phyloP scores from a whole-genome alignment of 1,284 basidiomycete genomes.

The Ganoderma lucidum region DNA sequence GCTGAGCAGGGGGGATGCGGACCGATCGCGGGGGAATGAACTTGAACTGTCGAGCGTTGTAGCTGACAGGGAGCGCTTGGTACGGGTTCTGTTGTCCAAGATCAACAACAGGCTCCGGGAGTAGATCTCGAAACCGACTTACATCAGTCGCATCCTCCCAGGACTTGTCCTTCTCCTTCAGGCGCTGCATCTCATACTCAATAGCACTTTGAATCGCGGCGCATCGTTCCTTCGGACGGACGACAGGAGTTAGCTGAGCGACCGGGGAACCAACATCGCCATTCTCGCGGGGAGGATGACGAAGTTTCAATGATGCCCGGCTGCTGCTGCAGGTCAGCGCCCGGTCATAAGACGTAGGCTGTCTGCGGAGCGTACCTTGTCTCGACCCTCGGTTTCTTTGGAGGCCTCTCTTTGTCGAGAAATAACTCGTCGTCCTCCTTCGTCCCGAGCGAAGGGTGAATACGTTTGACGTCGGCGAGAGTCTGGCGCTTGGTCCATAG shows the following conservation, averaged over 20 bases:
- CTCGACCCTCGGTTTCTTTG: slow-evolving; percentile 61
- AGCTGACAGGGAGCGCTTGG: slow-evolving; percentile 58
- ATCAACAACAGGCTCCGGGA: neutral
- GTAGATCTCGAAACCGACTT: slow-evolving; percentile 36
- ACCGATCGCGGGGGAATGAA: slow-evolving; percentile 48
- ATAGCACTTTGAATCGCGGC: slow-evolving; percentile 69
- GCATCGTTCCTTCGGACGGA: slow-evolving; percentile 74
- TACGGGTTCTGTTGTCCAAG: slow-evolving; percentile 61
- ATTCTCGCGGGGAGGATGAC: slow-evolving; percentile 44
- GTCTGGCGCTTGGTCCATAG: slow-evolving; percentile 85
- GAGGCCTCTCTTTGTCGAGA: slow-evolving; percentile 75
- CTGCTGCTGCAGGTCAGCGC: slow-evolving; percentile 37
- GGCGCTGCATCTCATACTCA: slow-evolving; percentile 70
- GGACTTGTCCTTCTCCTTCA: slow-evolving; percentile 79
- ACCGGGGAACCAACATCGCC: slow-evolving; percentile 53
- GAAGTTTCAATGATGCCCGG: slow-evolving; percentile 60
- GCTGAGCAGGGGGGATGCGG: neutral
- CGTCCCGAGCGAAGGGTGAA: slow-evolving; percentile 71
- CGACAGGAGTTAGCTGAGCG: slow-evolving; percentile 52
- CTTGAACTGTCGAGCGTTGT: slow-evolving; percentile 70
- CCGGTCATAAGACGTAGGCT: neutral
- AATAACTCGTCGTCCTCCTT: slow-evolving; percentile 87
- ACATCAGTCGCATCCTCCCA: slow-evolving; percentile 92
- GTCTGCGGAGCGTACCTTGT: slow-evolving; percentile 49
- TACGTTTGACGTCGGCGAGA: slow-evolving; percentile 83